A percentile compares a stretch with the other conserved stretches of the same genome.
These are phyloP conservation scores for Suillus plorans DNA, from an alignment of 768 basidiomycete genomes.

Conservation along the genomic window DNA sequence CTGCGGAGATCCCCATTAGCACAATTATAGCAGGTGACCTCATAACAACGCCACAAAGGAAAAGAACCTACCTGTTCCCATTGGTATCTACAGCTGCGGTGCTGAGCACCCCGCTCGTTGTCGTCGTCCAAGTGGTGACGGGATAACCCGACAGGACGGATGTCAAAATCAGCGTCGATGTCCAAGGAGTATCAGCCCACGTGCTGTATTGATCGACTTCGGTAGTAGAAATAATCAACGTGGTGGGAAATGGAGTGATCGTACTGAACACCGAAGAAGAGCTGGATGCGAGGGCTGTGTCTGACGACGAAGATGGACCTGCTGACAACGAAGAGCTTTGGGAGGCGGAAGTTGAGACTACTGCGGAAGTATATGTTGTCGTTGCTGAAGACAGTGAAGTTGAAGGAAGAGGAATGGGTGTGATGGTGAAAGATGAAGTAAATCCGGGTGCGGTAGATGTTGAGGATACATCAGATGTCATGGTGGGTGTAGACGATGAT, in stretches of 20 bases:
- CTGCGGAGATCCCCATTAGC: slow-evolving; percentile 8
- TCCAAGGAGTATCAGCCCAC: slow-evolving; percentile 3
- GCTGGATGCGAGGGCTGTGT: neutral
- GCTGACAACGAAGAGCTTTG: neutral
- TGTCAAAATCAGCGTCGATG: slow-evolving; percentile 22
- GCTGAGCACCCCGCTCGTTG: slow-evolving; percentile 24
- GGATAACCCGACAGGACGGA: slow-evolving; percentile 18
- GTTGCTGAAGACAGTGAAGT: neutral
- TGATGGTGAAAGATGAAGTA: no score
- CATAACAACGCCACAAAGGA: slow-evolving; percentile 1
- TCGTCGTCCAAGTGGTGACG: slow-evolving; percentile 18
- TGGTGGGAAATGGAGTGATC: slow-evolving; percentile 7
- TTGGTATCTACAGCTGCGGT: slow-evolving; percentile 13
- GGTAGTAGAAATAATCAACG: slow-evolving; percentile 18
- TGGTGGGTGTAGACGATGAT: neutral
- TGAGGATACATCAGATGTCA: neutral
- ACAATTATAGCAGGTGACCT: slow-evolving; percentile 6
- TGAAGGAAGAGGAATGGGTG: neutral
- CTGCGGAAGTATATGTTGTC: neutral
- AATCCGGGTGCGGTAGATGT: neutral
- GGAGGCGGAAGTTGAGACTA: neutral
- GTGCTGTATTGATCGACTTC: slow-evolving; percentile 8
- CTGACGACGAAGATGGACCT: neutral
- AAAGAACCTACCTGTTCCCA: slow-evolving; percentile 16
- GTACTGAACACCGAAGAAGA: neutral